phyloP scores from a whole-genome alignment of 2,329 filamentous ascomycete species.

The Claviceps sp. region DNA sequence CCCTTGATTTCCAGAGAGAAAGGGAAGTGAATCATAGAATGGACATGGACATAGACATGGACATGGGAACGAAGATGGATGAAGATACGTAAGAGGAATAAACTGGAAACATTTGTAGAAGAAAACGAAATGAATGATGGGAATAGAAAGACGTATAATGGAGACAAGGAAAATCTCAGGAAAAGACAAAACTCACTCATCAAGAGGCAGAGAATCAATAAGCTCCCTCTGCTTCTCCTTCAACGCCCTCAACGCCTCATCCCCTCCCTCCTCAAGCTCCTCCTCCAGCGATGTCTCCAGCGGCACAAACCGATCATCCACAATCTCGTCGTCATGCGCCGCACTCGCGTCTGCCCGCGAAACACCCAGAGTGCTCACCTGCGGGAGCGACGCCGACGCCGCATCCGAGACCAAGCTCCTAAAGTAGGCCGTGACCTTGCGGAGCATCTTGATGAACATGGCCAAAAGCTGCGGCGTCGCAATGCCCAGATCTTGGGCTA shows the following conservation, averaged over 20 bases:
- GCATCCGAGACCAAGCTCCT: conserved; percentile 60
- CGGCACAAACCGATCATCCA: conserved; percentile 54
- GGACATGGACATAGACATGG: too few species aligned
- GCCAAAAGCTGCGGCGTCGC: conserved; percentile 70
- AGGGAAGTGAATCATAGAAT: too few species aligned
- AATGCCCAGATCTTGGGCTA: conserved; percentile 67
- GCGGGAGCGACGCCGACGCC: conserved; percentile 52
- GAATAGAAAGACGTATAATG: not conserved
- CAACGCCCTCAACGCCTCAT: conserved; percentile 58
- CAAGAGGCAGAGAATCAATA: conserved; percentile 80
- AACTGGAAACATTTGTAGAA: not conserved
- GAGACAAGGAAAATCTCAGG: not conserved
- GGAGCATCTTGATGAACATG: conserved; percentile 94
- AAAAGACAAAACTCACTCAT: conserved; percentile 35
- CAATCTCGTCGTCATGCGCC: conserved; percentile 55
- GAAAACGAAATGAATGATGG: not conserved
- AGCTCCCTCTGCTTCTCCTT: conserved; percentile 72
- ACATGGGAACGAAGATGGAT: too few species aligned
- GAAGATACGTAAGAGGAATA: too few species aligned
- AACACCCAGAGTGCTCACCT: conserved; percentile 41
- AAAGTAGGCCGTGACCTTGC: conserved; percentile 75
- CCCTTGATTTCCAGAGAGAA: too few species aligned
- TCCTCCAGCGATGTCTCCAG: conserved; percentile 61
- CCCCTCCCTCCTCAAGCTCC: conserved; percentile 75
- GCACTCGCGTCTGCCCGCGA: conserved; percentile 45